Conservation (phyloP, 129 eudicot genomes). For the Gnaphalium uliginosum region DNA sequence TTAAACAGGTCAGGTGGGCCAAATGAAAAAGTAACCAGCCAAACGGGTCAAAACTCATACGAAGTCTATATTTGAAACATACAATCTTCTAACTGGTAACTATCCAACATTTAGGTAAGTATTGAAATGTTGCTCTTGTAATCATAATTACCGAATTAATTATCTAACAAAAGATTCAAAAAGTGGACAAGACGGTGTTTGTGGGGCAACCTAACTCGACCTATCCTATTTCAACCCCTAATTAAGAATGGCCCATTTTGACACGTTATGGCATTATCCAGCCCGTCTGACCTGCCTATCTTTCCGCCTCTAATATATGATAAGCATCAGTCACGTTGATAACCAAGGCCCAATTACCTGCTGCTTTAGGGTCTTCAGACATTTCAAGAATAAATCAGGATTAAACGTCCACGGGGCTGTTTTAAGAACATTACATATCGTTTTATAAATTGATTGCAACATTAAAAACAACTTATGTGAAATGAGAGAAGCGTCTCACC, state of each 20-base stretch:
- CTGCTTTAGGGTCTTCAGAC: constrained; percentile 60
- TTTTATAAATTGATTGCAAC: constrained; percentile 23
- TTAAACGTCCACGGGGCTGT: constrained; percentile 97
- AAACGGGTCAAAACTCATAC: background rate
- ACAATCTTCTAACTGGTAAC: background rate
- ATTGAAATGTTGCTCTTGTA: background rate
- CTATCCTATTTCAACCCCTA: background rate
- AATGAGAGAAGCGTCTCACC: constrained; percentile 45
- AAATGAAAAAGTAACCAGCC: background rate
- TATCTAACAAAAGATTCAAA: background rate
- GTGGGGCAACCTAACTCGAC: background rate
- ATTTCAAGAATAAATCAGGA: constrained; percentile 60
- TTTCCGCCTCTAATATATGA: background rate
- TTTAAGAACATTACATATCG: constrained; percentile 25
- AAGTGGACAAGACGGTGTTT: background rate
- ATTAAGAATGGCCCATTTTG: background rate
- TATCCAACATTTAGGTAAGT: background rate
- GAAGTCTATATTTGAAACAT: constrained; percentile 1
- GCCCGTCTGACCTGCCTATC: background rate
- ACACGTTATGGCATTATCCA: background rate
- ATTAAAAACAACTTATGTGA: constrained; percentile 14
- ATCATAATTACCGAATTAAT: background rate
- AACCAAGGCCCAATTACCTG: constrained; percentile 48
- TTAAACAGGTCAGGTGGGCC: background rate
- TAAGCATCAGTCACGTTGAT: constrained; percentile 15